These are phyloP conservation scores for Thymus quinquecostatus DNA, from an alignment of 257 asterid species.

Conservation along the genomic window DNA sequence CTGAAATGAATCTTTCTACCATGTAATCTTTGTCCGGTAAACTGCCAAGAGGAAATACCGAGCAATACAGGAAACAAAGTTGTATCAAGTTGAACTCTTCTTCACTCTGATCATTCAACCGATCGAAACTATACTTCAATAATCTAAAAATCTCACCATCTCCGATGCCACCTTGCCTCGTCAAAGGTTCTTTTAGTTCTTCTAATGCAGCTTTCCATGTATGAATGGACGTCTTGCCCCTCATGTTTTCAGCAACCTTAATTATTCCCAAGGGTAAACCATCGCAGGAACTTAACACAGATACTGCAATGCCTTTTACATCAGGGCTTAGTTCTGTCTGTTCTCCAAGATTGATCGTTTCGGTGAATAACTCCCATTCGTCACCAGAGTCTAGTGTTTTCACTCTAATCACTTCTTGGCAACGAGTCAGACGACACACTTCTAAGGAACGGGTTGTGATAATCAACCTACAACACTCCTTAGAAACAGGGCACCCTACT, in stretches of 20 bases:
- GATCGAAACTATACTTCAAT: no score
- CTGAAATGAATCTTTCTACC: background rate
- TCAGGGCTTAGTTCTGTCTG: background rate
- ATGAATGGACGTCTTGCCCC: no score
- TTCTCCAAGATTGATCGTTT: background rate
- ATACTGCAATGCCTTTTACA: background rate
- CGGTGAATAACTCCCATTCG: background rate
- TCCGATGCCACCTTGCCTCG: no score
- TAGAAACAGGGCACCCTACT: constrained; percentile 5
- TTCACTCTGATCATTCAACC: no score
- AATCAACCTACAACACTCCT: background rate
- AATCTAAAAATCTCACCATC: no score
- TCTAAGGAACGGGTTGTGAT: constrained; percentile 16
- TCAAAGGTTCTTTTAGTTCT: no score
- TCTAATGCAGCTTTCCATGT: no score
- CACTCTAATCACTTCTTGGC: background rate
- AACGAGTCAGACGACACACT: background rate
- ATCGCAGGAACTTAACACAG: background rate
- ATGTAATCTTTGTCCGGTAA: background rate
- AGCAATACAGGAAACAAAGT: no score
- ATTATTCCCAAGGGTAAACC: background rate
- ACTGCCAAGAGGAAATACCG: no score
- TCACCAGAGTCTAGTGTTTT: background rate
- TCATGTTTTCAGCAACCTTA: no score
- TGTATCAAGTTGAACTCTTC: no score